Base-by-base conservation (phyloP, 345 rosid species). In the Syzygium grande region DNA sequence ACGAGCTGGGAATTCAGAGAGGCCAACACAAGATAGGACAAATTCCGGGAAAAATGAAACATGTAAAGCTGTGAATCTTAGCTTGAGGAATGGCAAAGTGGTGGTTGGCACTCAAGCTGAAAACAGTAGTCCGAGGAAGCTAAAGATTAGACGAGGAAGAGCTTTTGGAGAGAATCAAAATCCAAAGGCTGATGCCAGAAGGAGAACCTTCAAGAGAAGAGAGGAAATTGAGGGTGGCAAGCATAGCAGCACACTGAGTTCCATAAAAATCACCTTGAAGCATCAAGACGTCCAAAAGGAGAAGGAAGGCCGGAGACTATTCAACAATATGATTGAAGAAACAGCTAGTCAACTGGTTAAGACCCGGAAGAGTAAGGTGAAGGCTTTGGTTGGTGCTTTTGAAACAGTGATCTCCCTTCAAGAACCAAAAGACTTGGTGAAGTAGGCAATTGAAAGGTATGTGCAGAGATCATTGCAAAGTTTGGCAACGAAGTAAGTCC, bases 341-440 rank as follows among this genome's bases (percentile, higher is more conserved):
- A 96, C 99, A 86, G 98, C 99, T 51, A 95, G 97, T 86, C 95
- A 94, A 88, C 98, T 96, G 13, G 98, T 86, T 52, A 93, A 93
- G 93, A 93, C 95, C 86, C 94, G 95, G 89, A 96, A 95, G 90
- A 95, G 98, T 89, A 97, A 96, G 93, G 99, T 98, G 43, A 95
- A 96, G 90, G 99, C 98, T 87, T 92, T 98, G 92, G 99, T 97
- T 30, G 97, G 99, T 56, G 99, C 99, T 65, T 98, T 98, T 89
- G 99, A 98, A 91, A 91, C 99, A 7, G 97, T 98, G 89, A 98
- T 98, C 92, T 96, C 97, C 86, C 95, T 96, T 78, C 97, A 95
- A 89, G 97, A 94, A 55, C 77, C 41, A 85, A 92, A 92, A 68
- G 92, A 96, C 87, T 87, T 92, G 22, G 88, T 89, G 85, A 85